Base-by-base conservation (phyloP, 179 eudicot genomes). In the Corrigiola litoralis region DNA sequence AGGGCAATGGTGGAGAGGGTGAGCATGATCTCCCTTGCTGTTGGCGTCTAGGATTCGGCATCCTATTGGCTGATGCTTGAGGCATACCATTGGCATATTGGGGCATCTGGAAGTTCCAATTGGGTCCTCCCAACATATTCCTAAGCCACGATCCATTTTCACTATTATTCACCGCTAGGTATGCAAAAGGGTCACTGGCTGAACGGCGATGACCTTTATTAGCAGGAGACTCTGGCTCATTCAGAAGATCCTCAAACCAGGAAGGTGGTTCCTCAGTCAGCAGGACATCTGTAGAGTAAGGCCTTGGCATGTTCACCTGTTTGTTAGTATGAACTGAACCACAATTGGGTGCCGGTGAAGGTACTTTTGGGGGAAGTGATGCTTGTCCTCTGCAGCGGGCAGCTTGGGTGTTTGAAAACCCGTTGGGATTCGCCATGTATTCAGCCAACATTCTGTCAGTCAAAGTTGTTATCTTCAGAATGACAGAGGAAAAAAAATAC, bases 161-260 rank as follows among this genome's bases (percentile, higher is more conserved):
- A 31, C 52, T 58, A 55, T 25, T 68, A 49, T 61, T 53, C 27
- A 74, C 64, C 25, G 77, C 81, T 47, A 79, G 58, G 68, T 73
- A 85, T 12, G 87, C 63, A 55, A 69, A 81, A 37, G 96, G 74
- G 58, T 87, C 95, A 42, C 91, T 89, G 36, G 87, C 72, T 49
- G 92, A 81, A 40, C 95, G 97, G 3, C 87, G 72, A 63, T 90
- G 95, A 42, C 74, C 58, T 58, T 66, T 81, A 24, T 58, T 75
- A 18, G 64, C 66, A 23, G 81, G 77, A 8, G 72, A 68, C 18
- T 84, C 90, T 5, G 95, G 87, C 69, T 90, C 97, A 57, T 81
- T 72, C 6, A 90, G 77, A 46, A 90, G 92, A 53, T 90, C 97
- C 14, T 88, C 95, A 1, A 90, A 79, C 97, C 97, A 90, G 54